phyloP scores from a whole-genome alignment of 371 early-diverging fungal genomes.

The Syncephalastrum contaminatum region DNA sequence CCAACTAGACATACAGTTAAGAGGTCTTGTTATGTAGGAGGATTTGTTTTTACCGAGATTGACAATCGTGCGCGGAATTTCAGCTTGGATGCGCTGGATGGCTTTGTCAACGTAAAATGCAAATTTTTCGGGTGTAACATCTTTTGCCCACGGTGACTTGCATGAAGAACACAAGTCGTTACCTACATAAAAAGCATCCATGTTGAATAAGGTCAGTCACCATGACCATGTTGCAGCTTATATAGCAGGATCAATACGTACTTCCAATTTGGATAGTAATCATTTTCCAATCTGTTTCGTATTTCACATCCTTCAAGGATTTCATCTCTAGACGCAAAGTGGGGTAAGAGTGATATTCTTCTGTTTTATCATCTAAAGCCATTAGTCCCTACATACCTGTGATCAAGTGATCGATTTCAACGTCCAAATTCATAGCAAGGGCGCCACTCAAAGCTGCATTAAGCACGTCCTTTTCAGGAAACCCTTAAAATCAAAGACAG shows the following conservation, averaged over 20 bases:
- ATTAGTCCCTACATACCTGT: conserved; percentile 8
- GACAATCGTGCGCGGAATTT: conserved; percentile 12
- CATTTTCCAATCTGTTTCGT: too few relatives aligned
- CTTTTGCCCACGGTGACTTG: neutral
- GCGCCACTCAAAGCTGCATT: conserved; percentile 46
- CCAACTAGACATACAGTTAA: conserved; percentile 2
- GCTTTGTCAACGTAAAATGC: conserved; percentile 12
- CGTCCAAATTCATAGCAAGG: conserved; percentile 26
- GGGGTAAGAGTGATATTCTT: too few relatives aligned
- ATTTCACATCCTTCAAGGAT: too few relatives aligned
- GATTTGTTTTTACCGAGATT: conserved; percentile 5
- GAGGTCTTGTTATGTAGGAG: too few relatives aligned
- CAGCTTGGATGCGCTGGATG: conserved; percentile 12
- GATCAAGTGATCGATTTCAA: conserved; percentile 36
- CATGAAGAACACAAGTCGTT: conserved; percentile 22
- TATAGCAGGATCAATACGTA: too few relatives aligned
- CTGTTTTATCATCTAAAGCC: too few relatives aligned
- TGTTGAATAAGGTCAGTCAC: too few relatives aligned
- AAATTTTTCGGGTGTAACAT: conserved; percentile 15
- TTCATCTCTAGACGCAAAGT: too few relatives aligned
- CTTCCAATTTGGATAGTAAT: too few relatives aligned
- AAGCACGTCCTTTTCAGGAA: conserved; percentile 5
- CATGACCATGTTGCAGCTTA: too few relatives aligned
- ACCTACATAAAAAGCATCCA: neutral
- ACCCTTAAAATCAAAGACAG: neutral